Evolutionary conservation across 2,329 filamentous ascomycete genomes (phyloP), one percentile per base, ranked within the genome.

Genomic region (Lasiodiplodia sp.): DNA sequence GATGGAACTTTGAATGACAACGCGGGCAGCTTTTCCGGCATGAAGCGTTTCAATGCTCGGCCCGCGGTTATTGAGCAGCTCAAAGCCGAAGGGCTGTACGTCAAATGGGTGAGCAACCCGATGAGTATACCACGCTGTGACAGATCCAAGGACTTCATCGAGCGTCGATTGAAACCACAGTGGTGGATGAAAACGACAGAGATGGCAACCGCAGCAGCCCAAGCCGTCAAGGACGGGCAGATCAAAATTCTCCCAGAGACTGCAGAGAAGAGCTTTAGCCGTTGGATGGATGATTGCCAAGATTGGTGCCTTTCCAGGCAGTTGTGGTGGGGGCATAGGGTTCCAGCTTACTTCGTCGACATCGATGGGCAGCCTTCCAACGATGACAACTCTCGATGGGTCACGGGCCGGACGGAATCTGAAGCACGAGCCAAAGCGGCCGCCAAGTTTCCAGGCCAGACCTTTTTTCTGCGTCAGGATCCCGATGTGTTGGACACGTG

Each of bases 141-240:
- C 38, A 96, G 94, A 83, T 94, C 92, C 55, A 96, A 96, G 82
- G 96, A 98, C 78, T 86, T 97, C 67, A 97, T 99, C 73, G 95
- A 99, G 82, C 96, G 95, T 6, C 84, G 97, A 52, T 87, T 98
- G 84, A 97, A 97, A 85, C 94, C 95, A 10, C 95, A 98, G 79
- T 98, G 96, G 95, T 99, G 94, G 94, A 94, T 98, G 87, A 90
- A 88, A 76, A 97, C 97, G 94, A 88, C 91, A 76, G 89, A 90
- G 65, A 85, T 98, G 74, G 92, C 92, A 4, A 88, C 90, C 75
- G 90, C 90, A 53, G 95, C 94, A 66, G 87, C 97, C 70, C 87
- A 93, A 74, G 94, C 88, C 68, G 95, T 98, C 51, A 87, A 90
- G 78, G 87, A 91, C 66, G 93, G 93, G 37, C 86, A 92, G 70